Evolutionary conservation across 257 asterid genomes (phyloP).

Genomic region (Solanum piurae): DNA sequence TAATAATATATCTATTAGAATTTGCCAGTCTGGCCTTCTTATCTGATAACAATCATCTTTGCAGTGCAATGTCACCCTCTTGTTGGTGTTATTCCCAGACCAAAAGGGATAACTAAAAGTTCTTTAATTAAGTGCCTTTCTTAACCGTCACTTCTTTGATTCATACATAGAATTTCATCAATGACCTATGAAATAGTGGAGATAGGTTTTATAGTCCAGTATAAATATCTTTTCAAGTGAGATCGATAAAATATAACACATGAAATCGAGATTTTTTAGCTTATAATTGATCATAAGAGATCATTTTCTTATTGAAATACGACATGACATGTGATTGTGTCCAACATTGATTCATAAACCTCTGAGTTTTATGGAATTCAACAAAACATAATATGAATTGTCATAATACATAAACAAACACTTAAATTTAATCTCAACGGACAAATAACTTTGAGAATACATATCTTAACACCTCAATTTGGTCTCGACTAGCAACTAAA

Average conservation of each 20-base stretch:
- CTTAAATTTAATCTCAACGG: too few relatives aligned
- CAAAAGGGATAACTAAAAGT: not conserved
- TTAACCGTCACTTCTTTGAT: conserved; percentile 12
- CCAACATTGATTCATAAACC: not conserved
- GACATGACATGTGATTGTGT: not conserved
- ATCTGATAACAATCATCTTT: conserved; percentile 13
- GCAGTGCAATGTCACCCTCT: not conserved
- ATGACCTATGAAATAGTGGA: not conserved
- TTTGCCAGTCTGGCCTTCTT: conserved; percentile 19
- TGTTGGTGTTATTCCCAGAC: not conserved
- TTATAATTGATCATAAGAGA: not conserved
- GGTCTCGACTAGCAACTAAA: not conserved
- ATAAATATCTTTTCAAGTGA: not conserved
- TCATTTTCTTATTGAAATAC: not conserved
- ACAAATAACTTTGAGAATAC: not conserved
- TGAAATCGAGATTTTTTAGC: not conserved
- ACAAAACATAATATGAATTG: not conserved
- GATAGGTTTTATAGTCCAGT: not conserved
- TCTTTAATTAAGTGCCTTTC: not conserved
- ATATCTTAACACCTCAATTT: not conserved
- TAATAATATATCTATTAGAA: not conserved
- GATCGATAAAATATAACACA: not conserved
- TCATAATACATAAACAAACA: not conserved
- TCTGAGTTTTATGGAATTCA: not conserved
- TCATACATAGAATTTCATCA: not conserved